Conservation (phyloP, 2,329 filamentous ascomycete genomes). For the Claviceps fusiformis region DNA sequence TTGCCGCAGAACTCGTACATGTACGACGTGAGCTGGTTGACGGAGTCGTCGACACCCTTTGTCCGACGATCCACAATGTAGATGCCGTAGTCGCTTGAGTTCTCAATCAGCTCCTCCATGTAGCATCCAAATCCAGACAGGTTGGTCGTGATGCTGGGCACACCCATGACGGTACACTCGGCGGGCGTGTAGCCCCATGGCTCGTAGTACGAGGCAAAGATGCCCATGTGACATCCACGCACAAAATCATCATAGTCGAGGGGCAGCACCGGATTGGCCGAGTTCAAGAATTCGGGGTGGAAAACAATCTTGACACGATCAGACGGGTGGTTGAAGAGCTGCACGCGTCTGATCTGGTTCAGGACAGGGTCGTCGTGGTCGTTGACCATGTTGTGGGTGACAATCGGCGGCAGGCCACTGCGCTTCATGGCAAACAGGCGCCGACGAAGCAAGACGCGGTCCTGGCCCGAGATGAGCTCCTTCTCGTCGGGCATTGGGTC, state of each 20-base stretch:
- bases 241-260: conserved; percentile 98
- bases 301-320: conserved; percentile 97
- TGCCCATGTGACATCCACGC: conserved; percentile 84
- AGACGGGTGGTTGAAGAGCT: conserved; percentile 89
- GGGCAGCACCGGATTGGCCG: conserved; percentile 84
- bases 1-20: conserved; percentile 94
- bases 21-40: conserved; percentile 74
- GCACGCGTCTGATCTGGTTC: conserved; percentile 88
- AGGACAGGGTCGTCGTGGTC: conserved; percentile 86
- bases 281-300: conserved; percentile 95
- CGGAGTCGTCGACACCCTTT: conserved; percentile 94
- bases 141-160: conserved; percentile 96
- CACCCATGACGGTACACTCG: conserved; percentile 97
- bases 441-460: conserved; percentile 82
- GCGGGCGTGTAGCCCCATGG: conserved; percentile 98
- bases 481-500: conserved; percentile 91
- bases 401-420: conserved; percentile 77
- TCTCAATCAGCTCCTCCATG: conserved; percentile 98
- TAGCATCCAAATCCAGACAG: conserved; percentile 96
- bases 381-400: conserved; percentile 98
- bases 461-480: conserved; percentile 81
- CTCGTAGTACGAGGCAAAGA: conserved; percentile 97
- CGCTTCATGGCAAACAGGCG: conserved; percentile 96
- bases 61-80: conserved; percentile 94
- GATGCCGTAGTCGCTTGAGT: conserved; percentile 94